These are phyloP conservation scores for Tricholoma terreum DNA, from an alignment of 768 basidiomycete species.

Conservation along the genomic window DNA sequence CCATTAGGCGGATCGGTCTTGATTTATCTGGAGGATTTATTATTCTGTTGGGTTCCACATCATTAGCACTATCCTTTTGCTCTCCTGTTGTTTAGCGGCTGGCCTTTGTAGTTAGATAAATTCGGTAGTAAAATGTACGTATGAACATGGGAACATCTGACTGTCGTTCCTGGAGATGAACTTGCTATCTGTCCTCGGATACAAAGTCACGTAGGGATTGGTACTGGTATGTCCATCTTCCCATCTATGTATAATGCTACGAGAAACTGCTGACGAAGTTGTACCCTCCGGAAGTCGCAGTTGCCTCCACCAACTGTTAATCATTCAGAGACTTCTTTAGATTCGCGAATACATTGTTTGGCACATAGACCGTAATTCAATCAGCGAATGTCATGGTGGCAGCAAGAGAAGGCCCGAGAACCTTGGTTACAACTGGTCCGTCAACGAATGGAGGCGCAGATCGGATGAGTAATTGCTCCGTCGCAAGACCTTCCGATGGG, in stretches of 20 bases:
- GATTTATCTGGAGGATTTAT: constrained; percentile 14
- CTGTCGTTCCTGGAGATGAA: too few relatives aligned
- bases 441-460: too few relatives aligned
- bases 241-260: constrained; percentile 26
- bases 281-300: constrained; percentile 27
- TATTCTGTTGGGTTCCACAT: background rate
- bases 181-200: too few relatives aligned
- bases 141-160: constrained; percentile 16
- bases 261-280: constrained; percentile 29
- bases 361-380: constrained; percentile 31
- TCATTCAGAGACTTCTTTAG: constrained; percentile 22
- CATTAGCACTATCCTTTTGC: background rate
- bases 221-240: too few relatives aligned
- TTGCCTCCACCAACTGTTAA: constrained; percentile 26
- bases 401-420: too few relatives aligned
- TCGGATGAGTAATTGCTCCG: too few relatives aligned
- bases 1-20: background rate
- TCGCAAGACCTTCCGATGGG: too few relatives aligned
- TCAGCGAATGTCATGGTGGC: too few relatives aligned
- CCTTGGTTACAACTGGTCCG: too few relatives aligned
- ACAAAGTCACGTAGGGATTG: too few relatives aligned
- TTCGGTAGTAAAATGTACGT: background rate
- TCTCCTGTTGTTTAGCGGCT: background rate
- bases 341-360: constrained; percentile 21
- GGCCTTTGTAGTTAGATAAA: background rate